These are phyloP conservation scores for Pelagomonas calceolata DNA, from an alignment of 108 stramenopile genomes.

Conservation along the genomic window DNA sequence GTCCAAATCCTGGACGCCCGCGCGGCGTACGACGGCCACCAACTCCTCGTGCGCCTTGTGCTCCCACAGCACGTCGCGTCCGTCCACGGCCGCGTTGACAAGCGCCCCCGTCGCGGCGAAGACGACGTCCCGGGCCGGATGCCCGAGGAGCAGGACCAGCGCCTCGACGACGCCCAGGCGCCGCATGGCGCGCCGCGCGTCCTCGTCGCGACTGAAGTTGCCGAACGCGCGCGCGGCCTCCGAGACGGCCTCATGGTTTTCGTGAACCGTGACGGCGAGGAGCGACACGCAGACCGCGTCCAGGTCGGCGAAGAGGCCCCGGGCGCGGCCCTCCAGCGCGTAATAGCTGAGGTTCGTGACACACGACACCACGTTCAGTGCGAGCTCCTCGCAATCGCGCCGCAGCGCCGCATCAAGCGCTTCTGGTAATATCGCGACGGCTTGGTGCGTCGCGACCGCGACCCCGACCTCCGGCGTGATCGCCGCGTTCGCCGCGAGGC, in stretches of 20 bases:
- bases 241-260: constrained; percentile 29
- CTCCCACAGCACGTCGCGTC: background rate
- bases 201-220: constrained; percentile 28
- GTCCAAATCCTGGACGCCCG: constrained; percentile 15
- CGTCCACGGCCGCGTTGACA: constrained; percentile 30
- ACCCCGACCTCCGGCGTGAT: constrained; percentile 28
- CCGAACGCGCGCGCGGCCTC: constrained; percentile 41
- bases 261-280: constrained; percentile 26
- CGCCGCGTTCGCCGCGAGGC: constrained; percentile 32
- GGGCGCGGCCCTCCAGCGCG: background rate
- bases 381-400: constrained; percentile 22
- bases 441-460: constrained; percentile 10
- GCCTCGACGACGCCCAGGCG: constrained; percentile 22
- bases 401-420: constrained; percentile 2
- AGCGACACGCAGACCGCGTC: constrained; percentile 4
- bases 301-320: background rate
- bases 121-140: constrained; percentile 23
- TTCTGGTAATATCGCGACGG: background rate
- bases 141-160: constrained; percentile 26
- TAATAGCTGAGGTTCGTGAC: constrained; percentile 33
- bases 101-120: constrained; percentile 27
- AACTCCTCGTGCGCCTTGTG: constrained; percentile 10
- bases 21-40: constrained; percentile 12
- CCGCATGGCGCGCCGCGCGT: constrained; percentile 8
- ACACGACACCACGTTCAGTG: constrained; percentile 29